A percentile compares a stretch with the other conserved stretches of the same genome.
Evolutionary conservation across 345 rosid genomes (phyloP).

Genomic region (Crucihimalaya himalaica): DNA sequence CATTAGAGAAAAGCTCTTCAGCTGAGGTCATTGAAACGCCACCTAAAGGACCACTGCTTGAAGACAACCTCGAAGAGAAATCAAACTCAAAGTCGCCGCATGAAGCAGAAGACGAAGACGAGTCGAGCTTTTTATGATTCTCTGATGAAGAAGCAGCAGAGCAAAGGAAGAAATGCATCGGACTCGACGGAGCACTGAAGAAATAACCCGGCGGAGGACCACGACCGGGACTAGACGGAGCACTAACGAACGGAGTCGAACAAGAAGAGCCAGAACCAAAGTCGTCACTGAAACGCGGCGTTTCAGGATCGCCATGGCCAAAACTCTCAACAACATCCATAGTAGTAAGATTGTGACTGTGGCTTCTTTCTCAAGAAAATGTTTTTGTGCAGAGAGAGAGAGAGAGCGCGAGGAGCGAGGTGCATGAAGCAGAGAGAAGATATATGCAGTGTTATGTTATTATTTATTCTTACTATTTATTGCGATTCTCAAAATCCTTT

Average conservation of each 20-base stretch:
- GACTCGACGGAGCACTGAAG: slow-evolving; percentile 94
- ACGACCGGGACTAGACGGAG: slow-evolving; percentile 95
- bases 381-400: slow-evolving; percentile 19
- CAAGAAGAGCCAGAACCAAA: slow-evolving; percentile 45
- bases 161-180: slow-evolving; percentile 76
- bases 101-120: slow-evolving; percentile 41
- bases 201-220: slow-evolving; percentile 58
- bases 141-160: slow-evolving; percentile 34
- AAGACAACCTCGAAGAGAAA: slow-evolving; percentile 64
- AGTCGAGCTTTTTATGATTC: slow-evolving; percentile 11
- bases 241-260: slow-evolving; percentile 97
- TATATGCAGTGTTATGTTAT: slow-evolving; percentile 23
- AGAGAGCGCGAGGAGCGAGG: slow-evolving; percentile 42
- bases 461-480: slow-evolving; percentile 31
- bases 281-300: slow-evolving; percentile 40
- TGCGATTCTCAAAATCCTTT: slow-evolving; percentile 14
- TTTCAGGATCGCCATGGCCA: slow-evolving; percentile 27
- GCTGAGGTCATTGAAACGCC: slow-evolving; percentile 86
- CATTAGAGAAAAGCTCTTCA: slow-evolving; percentile 86
- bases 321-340: slow-evolving; percentile 29
- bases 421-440: slow-evolving; percentile 16
- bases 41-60: slow-evolving; percentile 45
- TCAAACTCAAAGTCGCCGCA: slow-evolving; percentile 72
- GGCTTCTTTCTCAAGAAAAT: slow-evolving; percentile 39
- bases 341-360: slow-evolving; percentile 15